Conservation (phyloP, 2,329 filamentous ascomycete genomes). For the Hawksworthiomyces lignivorus region DNA sequence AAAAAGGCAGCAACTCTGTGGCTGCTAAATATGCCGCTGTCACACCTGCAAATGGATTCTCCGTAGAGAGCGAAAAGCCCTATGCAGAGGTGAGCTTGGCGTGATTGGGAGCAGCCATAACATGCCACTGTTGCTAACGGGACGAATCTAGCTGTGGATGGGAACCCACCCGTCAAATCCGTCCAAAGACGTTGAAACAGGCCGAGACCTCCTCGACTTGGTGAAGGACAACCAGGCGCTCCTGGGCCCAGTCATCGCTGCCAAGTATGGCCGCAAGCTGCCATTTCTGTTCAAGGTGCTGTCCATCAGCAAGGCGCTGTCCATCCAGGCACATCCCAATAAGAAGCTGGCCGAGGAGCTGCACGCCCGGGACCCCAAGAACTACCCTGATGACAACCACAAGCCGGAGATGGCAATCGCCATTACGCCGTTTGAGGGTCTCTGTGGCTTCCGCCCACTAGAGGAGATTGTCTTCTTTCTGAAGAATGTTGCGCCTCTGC, state of each 20-base stretch:
- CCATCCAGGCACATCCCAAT: constrained; percentile 94
- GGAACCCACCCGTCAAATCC: constrained; percentile 94
- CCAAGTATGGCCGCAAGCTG: constrained; percentile 72
- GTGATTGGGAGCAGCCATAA: neutral
- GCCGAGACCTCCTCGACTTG: constrained; percentile 78
- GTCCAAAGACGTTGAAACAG: constrained; percentile 78
- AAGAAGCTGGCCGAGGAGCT: constrained; percentile 88
- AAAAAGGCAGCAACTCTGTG: constrained; percentile 78
- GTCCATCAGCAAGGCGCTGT: constrained; percentile 90
- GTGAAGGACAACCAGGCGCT: constrained; percentile 80
- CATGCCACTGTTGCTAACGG: neutral
- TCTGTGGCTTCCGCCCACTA: constrained; percentile 90
- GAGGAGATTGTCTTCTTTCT: constrained; percentile 83
- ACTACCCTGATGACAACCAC: constrained; percentile 99
- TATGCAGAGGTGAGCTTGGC: constrained; percentile 71
- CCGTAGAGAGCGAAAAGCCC: constrained; percentile 76
- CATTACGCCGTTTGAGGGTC: constrained; percentile 88
- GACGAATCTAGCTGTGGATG: constrained; percentile 82
- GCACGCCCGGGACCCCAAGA: constrained; percentile 77
- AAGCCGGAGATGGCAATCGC: constrained; percentile 99
- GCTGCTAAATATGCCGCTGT: constrained; percentile 85
- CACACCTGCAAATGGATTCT: constrained; percentile 66
- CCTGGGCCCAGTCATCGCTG: constrained; percentile 63
- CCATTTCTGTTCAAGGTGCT: constrained; percentile 98
- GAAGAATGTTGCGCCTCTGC: constrained; percentile 46